These are phyloP conservation scores for Malassezia yamatoensis DNA, from an alignment of 1,284 basidiomycete genomes.

Conservation along the genomic window DNA sequence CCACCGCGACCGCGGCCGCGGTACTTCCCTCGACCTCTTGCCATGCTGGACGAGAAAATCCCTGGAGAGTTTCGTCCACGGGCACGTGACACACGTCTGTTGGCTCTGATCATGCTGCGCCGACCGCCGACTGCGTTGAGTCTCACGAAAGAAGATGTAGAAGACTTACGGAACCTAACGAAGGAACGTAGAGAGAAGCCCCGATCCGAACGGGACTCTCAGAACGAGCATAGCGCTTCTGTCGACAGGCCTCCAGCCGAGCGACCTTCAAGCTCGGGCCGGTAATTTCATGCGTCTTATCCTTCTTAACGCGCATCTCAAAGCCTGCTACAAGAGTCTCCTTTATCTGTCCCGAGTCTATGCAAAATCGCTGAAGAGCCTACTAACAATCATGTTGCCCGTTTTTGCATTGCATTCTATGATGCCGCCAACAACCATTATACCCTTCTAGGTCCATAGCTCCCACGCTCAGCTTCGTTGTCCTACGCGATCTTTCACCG, in stretches of 20 bases:
- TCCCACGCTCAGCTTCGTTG: no score
- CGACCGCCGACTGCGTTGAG: constrained; percentile 16
- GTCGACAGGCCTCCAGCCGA: no score
- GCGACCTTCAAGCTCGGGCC: no score
- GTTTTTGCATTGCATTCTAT: no score
- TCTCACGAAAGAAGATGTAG: constrained; percentile 15
- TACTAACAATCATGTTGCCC: no score
- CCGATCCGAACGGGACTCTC: background rate
- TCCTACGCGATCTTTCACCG: background rate
- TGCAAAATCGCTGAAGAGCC: no score
- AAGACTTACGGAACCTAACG: constrained; percentile 10
- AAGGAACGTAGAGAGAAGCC: background rate
- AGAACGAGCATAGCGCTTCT: no score
- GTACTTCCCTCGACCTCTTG: constrained; percentile 5
- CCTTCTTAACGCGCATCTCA: no score
- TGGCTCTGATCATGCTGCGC: constrained; percentile 11
- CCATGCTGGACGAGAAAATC: constrained; percentile 9
- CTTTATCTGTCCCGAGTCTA: no score
- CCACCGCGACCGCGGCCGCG: constrained; percentile 11
- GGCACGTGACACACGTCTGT: constrained; percentile 14
- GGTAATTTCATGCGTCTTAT: no score
- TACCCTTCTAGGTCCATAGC: constrained; percentile 1
- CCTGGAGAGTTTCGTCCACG: constrained; percentile 5
- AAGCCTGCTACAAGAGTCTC: no score
- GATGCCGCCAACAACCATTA: background rate